Evolutionary conservation across 306 rosid genomes (phyloP).

Genomic region (Prunus dulcis): DNA sequence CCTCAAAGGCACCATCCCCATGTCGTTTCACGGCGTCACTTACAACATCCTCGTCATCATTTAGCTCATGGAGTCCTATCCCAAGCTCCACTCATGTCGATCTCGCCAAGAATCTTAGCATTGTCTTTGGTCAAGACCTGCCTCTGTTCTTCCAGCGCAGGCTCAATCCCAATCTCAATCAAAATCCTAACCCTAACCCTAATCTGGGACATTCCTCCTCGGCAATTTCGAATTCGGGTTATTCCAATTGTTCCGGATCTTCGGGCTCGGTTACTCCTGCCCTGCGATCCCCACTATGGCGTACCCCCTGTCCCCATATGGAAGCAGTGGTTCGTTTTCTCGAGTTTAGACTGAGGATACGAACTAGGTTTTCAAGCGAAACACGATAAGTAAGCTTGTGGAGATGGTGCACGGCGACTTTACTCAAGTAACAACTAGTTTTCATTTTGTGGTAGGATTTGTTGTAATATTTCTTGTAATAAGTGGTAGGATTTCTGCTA

Average conservation of each 20-base stretch:
- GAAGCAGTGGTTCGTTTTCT: conserved; percentile 23
- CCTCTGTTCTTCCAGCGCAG: conserved; percentile 69
- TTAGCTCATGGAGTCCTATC: conserved; percentile 94
- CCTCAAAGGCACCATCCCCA: conserved; percentile 83
- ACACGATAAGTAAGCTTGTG: conserved; percentile 72
- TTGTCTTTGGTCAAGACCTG: conserved; percentile 59
- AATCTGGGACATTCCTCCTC: no score
- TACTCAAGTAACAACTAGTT: not conserved
- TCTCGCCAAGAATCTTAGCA: conserved; percentile 46
- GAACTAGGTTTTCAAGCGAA: conserved; percentile 54
- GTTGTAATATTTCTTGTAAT: not conserved
- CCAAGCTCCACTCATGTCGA: conserved; percentile 74
- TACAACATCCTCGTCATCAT: conserved; percentile 83
- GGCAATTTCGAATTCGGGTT: no score
- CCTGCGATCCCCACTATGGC: conserved; percentile 48
- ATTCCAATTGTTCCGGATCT: no score
- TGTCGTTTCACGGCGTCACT: conserved; percentile 62
- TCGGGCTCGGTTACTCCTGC: no score
- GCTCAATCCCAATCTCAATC: conserved; percentile 15
- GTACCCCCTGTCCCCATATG: conserved; percentile 81
- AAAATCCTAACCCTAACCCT: conserved; percentile 22
- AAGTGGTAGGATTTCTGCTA: not conserved
- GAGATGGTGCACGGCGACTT: conserved; percentile 50
- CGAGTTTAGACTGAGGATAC: conserved; percentile 61
- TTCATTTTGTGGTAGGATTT: not conserved